A percentile compares a stretch with the other conserved stretches of the same genome.
phyloP scores from a whole-genome alignment of 179 eudicot genomes.

The Spinacia oleracea region DNA sequence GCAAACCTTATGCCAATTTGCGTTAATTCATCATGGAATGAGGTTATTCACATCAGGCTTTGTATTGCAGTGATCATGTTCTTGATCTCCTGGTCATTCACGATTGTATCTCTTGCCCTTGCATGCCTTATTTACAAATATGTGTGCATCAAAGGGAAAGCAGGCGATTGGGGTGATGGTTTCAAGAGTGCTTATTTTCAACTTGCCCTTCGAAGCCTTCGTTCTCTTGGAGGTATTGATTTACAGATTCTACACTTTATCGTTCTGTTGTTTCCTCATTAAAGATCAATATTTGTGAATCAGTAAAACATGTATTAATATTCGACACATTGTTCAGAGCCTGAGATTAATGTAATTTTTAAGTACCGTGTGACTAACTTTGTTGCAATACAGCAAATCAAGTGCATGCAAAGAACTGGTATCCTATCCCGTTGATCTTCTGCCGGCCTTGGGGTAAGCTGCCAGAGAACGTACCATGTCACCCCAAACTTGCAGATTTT shows the following conservation, averaged over 20 bases:
- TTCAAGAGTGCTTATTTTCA: constrained; percentile 99
- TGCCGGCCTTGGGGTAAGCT: constrained; percentile 99
- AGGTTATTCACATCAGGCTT: constrained; percentile 23
- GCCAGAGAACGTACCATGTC: constrained; percentile 97
- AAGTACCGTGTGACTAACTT: background rate
- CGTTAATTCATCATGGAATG: background rate
- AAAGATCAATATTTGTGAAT: background rate
- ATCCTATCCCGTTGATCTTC: constrained; percentile 92
- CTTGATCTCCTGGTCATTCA: constrained; percentile 94
- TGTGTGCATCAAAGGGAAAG: constrained; percentile 93
- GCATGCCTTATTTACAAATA: constrained; percentile 95
- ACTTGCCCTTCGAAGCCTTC: constrained; percentile 95
- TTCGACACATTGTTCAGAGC: background rate
- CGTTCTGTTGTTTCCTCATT: background rate
- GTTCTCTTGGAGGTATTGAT: constrained; percentile 91
- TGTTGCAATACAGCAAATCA: constrained; percentile 63
- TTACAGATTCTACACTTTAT: background rate
- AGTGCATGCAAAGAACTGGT: constrained; percentile 99
- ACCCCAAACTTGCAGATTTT: constrained; percentile 96
- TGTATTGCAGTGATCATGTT: constrained; percentile 91
- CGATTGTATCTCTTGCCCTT: constrained; percentile 87
- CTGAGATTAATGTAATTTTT: background rate
- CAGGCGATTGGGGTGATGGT: constrained; percentile 99
- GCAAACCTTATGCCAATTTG: background rate
- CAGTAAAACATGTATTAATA: background rate